A percentile compares a stretch with the other conserved stretches of the same genome.
Conservation (phyloP, 169 alveolate species). For the Plasmodium gonderi region DNA sequence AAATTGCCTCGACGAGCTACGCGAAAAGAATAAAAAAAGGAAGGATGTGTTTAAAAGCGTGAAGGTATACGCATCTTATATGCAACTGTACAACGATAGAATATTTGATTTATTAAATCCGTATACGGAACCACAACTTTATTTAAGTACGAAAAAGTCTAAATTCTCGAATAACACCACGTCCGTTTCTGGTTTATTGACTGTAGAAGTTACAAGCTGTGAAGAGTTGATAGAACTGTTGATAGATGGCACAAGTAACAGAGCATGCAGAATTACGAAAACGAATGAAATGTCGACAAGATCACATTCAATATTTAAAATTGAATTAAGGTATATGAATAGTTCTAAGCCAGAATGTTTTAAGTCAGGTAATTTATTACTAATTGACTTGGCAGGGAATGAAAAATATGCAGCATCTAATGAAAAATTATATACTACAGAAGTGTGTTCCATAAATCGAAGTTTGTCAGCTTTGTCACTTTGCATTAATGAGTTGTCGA, state of each 20-base stretch:
- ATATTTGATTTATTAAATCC: constrained; percentile 80
- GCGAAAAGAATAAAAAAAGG: background rate
- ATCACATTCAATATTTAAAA: constrained; percentile 87
- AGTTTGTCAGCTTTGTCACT: constrained; percentile 82
- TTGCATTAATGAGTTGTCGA: constrained; percentile 80
- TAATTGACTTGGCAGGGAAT: constrained; percentile 77
- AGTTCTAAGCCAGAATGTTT: constrained; percentile 28
- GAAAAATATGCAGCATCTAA: constrained; percentile 79
- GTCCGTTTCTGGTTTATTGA: constrained; percentile 75
- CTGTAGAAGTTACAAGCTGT: constrained; percentile 77
- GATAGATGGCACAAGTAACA: constrained; percentile 82
- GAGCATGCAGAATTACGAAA: constrained; percentile 86
- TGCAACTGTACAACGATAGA: constrained; percentile 83
- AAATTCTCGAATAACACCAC: constrained; percentile 22
- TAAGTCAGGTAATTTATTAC: constrained; percentile 46
- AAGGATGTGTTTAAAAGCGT: constrained; percentile 56
- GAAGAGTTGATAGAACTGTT: constrained; percentile 83
- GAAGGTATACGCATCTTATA: constrained; percentile 79
- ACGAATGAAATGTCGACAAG: constrained; percentile 87
- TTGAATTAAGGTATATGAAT: constrained; percentile 69
- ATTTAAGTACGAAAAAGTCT: constrained; percentile 57
- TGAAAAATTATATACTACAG: constrained; percentile 79
- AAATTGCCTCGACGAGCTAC: background rate
- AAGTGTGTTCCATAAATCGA: constrained; percentile 81
- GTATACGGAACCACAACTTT: constrained; percentile 58